Base-by-base conservation (phyloP, 2,329 filamentous ascomycete species). In the Pyricularia pennisetigena region DNA sequence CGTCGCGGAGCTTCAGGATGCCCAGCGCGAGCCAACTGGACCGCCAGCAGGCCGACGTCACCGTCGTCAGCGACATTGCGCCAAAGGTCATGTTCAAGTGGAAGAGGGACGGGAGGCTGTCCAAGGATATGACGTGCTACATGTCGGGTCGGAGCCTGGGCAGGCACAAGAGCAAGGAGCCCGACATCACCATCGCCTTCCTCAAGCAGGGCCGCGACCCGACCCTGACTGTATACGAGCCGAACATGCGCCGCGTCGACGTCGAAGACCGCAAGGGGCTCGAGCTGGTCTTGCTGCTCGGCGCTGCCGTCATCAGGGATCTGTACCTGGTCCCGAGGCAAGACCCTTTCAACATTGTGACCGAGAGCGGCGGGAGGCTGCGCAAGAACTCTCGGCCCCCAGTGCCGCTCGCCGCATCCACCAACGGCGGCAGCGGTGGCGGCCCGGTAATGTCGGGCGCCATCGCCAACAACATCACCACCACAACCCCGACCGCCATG, bases 231-330 rank as follows among this genome's bases (percentile, higher is more conserved):
- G 85, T 99, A 61, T 97, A 98, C 80, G 92, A 99, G 78, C 92
- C 94, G 5, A 98, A 98, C 75, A 83, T 98, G 75, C 89, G 90
- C 70, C 85, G 95, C 7, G 90, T 98, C 12, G 94, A 98, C 62
- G 88, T 98, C 70, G 93, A 99, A 77, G 95, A 99, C 78, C 88
- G 90, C 69, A 98, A 97, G 77, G 95, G 95, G 0, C 81, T 98
- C 4, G 95, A 99, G 76, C 86, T 98, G 0, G 89, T 94, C 1
- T 79, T 98, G 23, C 76, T 90, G 24, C 77, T 90, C 24, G 82
- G 85, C 30, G 85, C 87, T 0, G 85, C 88, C 72, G 85, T 88
- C 35, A 88, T 91, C 69, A 83, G 86, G 62, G 88, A 91, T 72
- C 80, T 91, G 59, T 90, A 86, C 73, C 81, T 90, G 30, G 82